phyloP scores from a whole-genome alignment of 2,329 filamentous ascomycete genomes.

The Apiospora rasikravindrae region DNA sequence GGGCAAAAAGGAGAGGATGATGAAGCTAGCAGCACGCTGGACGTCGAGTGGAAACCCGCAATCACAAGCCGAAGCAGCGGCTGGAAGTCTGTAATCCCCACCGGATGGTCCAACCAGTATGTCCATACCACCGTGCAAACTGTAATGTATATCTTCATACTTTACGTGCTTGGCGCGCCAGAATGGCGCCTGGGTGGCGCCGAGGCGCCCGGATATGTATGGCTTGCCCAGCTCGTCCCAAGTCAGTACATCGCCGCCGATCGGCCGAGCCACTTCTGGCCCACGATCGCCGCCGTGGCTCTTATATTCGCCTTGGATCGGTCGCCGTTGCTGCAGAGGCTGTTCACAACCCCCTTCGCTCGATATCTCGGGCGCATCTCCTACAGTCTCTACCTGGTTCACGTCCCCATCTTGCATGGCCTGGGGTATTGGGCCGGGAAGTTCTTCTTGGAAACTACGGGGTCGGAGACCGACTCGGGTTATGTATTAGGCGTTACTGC shows the following conservation, averaged over 20 bases:
- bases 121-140: slow-evolving; percentile 17
- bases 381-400: slow-evolving; percentile 37
- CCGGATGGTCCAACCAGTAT: neutral
- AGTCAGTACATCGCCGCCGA: slow-evolving; percentile 23
- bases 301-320: slow-evolving; percentile 34
- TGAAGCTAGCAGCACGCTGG: neutral
- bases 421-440: slow-evolving; percentile 28
- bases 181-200: slow-evolving; percentile 28
- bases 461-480: slow-evolving; percentile 23
- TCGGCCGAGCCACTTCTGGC: slow-evolving; percentile 35
- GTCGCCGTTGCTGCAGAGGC: slow-evolving; percentile 30
- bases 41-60: neutral
- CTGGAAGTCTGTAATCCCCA: neutral
- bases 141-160: slow-evolving; percentile 23
- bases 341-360: slow-evolving; percentile 36
- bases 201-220: slow-evolving; percentile 30
- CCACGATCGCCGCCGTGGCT: slow-evolving; percentile 32
- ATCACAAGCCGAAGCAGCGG: neutral
- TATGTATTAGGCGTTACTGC: slow-evolving; percentile 27
- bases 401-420: slow-evolving; percentile 33
- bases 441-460: slow-evolving; percentile 24
- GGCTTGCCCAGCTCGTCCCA: slow-evolving; percentile 30
- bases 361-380: slow-evolving; percentile 37
- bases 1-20: neutral
- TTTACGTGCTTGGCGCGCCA: slow-evolving; percentile 34